Conservation (phyloP, 2,329 filamentous ascomycete species). For the Colletotrichum aenigma region DNA sequence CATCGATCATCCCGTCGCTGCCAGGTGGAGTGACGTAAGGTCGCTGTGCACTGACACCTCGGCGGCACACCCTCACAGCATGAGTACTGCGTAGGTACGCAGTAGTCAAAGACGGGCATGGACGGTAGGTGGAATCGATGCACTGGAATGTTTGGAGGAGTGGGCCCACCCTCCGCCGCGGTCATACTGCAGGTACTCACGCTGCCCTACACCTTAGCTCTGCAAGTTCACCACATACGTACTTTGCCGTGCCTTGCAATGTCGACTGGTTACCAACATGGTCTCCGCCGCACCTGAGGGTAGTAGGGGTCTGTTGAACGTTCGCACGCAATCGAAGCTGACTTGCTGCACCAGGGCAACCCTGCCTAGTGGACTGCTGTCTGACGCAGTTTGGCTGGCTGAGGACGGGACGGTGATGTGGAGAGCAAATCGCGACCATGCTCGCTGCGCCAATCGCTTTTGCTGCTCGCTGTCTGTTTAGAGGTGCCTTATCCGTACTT, state of each 20-base stretch:
- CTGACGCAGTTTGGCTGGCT: neutral
- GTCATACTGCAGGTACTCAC: neutral
- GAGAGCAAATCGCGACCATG: neutral
- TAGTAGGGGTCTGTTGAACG: neutral
- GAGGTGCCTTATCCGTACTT: neutral
- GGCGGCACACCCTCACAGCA: neutral
- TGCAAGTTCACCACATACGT: neutral
- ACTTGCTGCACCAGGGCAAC: neutral
- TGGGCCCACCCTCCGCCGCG: neutral
- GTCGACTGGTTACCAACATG: neutral
- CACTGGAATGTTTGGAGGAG: neutral
- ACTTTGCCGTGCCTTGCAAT: neutral
- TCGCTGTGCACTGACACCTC: neutral
- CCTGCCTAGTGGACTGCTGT: neutral
- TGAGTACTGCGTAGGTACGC: neutral
- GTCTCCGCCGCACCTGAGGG: neutral
- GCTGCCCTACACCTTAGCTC: neutral
- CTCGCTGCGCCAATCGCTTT: neutral
- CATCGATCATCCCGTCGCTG: constrained; percentile 2
- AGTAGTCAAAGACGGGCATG: neutral
- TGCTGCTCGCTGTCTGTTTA: neutral
- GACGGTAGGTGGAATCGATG: neutral
- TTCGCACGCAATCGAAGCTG: neutral
- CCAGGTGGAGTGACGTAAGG: constrained; percentile 11
- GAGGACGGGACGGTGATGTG: neutral